phyloP scores from a whole-genome alignment of 208 protist genomes.

The Crithidia brevicula region DNA sequence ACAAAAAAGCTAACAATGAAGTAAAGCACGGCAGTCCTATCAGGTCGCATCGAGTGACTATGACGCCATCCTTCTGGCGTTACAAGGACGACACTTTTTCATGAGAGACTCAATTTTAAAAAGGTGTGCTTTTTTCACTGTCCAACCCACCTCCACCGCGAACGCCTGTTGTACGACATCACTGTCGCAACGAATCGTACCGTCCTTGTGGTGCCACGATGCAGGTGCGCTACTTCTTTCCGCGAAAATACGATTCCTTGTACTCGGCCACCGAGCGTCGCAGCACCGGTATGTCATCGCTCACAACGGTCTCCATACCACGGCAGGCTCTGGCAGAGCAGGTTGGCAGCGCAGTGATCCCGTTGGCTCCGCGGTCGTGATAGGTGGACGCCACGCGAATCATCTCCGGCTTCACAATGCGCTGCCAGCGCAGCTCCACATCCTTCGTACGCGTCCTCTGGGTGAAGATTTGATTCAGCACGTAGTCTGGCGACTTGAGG shows the following conservation, averaged over 20 bases:
- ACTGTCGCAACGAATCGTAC: no score
- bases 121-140: no score
- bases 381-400: conserved; percentile 27
- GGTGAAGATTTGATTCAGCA: conserved; percentile 49
- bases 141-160: no score
- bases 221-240: conserved; percentile 1
- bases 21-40: no score
- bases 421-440: conserved; percentile 58
- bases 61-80: no score
- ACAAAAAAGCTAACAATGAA: no score
- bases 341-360: conserved; percentile 44
- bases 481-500: conserved; percentile 37
- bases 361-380: conserved; percentile 22
- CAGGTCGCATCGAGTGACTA: no score
- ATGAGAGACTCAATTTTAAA: no score
- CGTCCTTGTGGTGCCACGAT: no score
- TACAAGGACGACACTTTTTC: no score
- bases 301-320: conserved; percentile 36
- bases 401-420: conserved; percentile 61
- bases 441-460: conserved; percentile 49
- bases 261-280: conserved; percentile 47
- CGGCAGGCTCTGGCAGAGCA: conserved; percentile 41
- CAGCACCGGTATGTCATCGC: conserved; percentile 49
- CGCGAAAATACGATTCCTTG: conserved; percentile 36
- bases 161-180: no score